These are phyloP conservation scores for Zygnema circumcarinatum DNA, from an alignment of 139 green algal genomes.

Conservation along the genomic window DNA sequence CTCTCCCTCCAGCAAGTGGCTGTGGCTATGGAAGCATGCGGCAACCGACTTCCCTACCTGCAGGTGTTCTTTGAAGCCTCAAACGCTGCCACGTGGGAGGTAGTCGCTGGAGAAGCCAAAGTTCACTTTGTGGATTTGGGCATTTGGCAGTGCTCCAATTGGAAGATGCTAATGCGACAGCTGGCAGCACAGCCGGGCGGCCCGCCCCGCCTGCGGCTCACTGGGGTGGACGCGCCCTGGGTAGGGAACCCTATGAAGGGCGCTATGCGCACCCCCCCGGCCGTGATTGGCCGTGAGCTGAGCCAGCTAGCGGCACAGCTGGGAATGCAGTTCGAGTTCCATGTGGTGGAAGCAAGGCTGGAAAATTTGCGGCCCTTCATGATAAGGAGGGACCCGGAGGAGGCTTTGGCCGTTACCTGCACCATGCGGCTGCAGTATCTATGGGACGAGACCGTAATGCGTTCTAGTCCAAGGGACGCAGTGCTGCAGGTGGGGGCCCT, in stretches of 20 bases:
- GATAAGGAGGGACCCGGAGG: background rate
- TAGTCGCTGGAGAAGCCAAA: background rate
- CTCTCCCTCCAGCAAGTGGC: background rate
- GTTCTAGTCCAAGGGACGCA: conserved; percentile 13
- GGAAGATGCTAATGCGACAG: background rate
- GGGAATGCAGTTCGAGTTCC: background rate
- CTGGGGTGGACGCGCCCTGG: background rate
- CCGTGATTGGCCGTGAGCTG: background rate
- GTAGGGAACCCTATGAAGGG: background rate
- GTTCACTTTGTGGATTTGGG: conserved; percentile 18
- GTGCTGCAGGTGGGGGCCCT: conserved; percentile 13
- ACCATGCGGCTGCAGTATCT: conserved; percentile 30
- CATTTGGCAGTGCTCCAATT: background rate
- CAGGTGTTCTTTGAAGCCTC: background rate
- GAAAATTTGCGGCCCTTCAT: conserved; percentile 1
- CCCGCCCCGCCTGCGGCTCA: background rate
- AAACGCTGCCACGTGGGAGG: background rate
- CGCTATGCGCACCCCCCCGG: background rate
- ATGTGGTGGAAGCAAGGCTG: background rate
- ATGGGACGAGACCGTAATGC: conserved; percentile 23
- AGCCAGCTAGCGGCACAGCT: background rate
- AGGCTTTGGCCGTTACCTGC: conserved; percentile 27
- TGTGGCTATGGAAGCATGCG: background rate
- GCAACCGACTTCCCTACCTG: background rate
- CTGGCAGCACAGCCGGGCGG: background rate